phyloP scores from a whole-genome alignment of 495 filamentous ascomycete genomes.

The Venustampulla echinocandica region DNA sequence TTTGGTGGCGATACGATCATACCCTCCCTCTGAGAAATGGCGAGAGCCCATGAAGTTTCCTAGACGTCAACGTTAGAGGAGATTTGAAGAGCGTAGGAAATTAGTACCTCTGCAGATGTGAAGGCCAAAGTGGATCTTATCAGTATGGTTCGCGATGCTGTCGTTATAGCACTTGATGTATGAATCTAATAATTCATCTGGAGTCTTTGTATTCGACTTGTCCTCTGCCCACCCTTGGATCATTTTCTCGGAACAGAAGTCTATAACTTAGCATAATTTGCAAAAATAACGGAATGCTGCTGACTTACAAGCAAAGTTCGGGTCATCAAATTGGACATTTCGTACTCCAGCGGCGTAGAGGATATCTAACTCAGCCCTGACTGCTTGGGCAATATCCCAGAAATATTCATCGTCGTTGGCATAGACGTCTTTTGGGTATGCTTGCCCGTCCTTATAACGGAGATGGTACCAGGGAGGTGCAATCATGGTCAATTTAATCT shows the following conservation, averaged over 20 bases:
- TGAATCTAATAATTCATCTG: slow-evolving; percentile 59
- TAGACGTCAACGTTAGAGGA: neutral
- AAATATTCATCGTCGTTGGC: slow-evolving; percentile 63
- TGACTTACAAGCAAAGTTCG: slow-evolving; percentile 65
- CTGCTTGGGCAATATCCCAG: slow-evolving; percentile 63
- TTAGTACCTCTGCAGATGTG: slow-evolving; percentile 63
- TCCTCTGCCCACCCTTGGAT: slow-evolving; percentile 53
- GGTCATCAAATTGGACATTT: slow-evolving; percentile 71
- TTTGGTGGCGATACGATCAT: slow-evolving; percentile 72
- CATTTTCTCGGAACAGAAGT: slow-evolving; percentile 76
- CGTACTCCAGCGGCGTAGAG: slow-evolving; percentile 62
- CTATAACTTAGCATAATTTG: slow-evolving; percentile 24
- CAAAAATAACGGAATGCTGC: neutral
- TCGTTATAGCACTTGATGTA: slow-evolving; percentile 76
- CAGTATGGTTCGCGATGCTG: slow-evolving; percentile 50
- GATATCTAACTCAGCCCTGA: slow-evolving; percentile 55
- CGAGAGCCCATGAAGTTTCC: slow-evolving; percentile 65
- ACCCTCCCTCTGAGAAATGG: slow-evolving; percentile 73
- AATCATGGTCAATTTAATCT: slow-evolving; percentile 67
- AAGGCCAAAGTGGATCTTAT: slow-evolving; percentile 66
- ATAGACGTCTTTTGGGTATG: slow-evolving; percentile 60
- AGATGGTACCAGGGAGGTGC: slow-evolving; percentile 71
- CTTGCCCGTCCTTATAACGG: slow-evolving; percentile 60
- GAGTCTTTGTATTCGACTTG: slow-evolving; percentile 42
- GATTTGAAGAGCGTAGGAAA: neutral